Evolutionary conservation across 441 rosid species (phyloP).

Genomic region (Adansonia gregorii): DNA sequence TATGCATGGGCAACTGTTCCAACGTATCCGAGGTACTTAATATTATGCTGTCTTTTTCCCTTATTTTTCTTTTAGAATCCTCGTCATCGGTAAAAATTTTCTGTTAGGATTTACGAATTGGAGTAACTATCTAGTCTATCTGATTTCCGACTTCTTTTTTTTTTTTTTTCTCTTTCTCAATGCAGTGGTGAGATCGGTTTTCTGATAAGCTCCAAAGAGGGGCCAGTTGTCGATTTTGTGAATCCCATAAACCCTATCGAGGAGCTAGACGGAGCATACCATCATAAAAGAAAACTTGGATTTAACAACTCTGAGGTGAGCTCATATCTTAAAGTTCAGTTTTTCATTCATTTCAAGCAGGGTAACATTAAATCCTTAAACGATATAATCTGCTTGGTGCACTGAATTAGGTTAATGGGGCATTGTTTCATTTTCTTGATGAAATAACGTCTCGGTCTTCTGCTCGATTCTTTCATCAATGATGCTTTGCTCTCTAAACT

Average conservation of each 20-base stretch:
- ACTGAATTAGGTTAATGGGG: not conserved
- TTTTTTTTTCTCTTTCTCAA: not conserved
- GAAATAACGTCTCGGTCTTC: not conserved
- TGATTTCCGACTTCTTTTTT: not conserved
- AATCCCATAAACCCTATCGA: slow-evolving; percentile 95
- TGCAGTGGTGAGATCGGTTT: slow-evolving; percentile 92
- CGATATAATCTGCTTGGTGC: not conserved
- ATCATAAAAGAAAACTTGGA: slow-evolving; percentile 68
- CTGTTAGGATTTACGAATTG: not conserved
- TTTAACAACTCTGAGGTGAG: slow-evolving; percentile 85
- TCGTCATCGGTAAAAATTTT: not conserved
- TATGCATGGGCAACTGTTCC: slow-evolving; percentile 99
- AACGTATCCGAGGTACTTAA: slow-evolving; percentile 83
- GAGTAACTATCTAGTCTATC: not conserved
- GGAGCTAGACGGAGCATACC: slow-evolving; percentile 74
- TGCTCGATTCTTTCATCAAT: not conserved
- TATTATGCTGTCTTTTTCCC: not conserved
- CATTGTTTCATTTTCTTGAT: not conserved
- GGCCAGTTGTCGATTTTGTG: slow-evolving; percentile 35
- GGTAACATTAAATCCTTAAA: not conserved
- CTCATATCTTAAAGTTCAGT: slow-evolving; percentile 4
- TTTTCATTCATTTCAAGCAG: not conserved
- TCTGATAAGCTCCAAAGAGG: slow-evolving; percentile 76
- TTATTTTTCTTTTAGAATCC: not conserved
- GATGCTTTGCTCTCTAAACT: not conserved